phyloP scores from a whole-genome alignment of 768 basidiomycete genomes.

The Lactarius vividus region DNA sequence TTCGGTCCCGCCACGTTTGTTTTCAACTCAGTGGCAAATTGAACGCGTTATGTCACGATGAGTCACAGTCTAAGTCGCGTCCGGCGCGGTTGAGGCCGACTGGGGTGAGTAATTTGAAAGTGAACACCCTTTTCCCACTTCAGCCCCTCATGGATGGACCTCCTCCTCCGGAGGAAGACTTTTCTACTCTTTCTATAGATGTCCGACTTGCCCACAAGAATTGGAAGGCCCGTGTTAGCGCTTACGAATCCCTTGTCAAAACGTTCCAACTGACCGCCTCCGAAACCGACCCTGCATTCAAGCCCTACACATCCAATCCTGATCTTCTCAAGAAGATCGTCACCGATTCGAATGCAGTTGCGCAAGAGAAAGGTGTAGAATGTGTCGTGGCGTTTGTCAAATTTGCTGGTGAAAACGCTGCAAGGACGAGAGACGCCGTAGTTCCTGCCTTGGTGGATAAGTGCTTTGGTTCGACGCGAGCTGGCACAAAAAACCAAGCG shows the following conservation, averaged over 20 bases:
- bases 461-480: constrained; percentile 86
- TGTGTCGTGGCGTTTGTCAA: constrained; percentile 83
- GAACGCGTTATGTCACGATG: constrained; percentile 23
- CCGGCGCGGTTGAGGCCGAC: constrained; percentile 15
- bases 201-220: constrained; percentile 93
- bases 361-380: constrained; percentile 97
- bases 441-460: constrained; percentile 95
- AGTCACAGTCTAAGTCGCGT: constrained; percentile 21
- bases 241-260: constrained; percentile 84
- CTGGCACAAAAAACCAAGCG: constrained; percentile 86
- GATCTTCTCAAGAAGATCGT: constrained; percentile 84
- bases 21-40: neutral
- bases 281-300: constrained; percentile 92
- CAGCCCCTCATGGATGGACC: constrained; percentile 73
- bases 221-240: constrained; percentile 97
- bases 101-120: constrained; percentile 8
- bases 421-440: constrained; percentile 74
- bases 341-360: constrained; percentile 91
- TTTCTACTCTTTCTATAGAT: constrained; percentile 68
- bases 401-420: constrained; percentile 86
- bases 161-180: constrained; percentile 93
- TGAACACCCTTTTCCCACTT: constrained; percentile 24
- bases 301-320: constrained; percentile 75
- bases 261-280: constrained; percentile 86
- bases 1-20: no score